phyloP scores from a whole-genome alignment of 2,329 filamentous ascomycete genomes.

The Pseudogymnoascus sp. region DNA sequence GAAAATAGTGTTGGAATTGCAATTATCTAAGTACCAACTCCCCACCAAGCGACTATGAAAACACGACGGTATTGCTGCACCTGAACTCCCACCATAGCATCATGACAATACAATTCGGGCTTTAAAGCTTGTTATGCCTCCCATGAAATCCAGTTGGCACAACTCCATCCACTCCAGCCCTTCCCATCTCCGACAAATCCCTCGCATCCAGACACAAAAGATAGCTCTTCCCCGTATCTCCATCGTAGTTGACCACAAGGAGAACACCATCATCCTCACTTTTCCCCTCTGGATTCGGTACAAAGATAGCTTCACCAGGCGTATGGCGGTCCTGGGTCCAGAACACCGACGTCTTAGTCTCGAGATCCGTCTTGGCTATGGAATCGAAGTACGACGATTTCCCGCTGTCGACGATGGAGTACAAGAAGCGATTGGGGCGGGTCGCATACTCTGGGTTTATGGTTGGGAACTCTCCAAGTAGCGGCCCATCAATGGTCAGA shows the following conservation, averaged over 20 bases:
- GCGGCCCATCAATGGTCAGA: constrained; percentile 43
- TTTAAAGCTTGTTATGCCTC: constrained; percentile 31
- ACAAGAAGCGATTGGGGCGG: constrained; percentile 50
- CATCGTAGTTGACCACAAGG: constrained; percentile 57
- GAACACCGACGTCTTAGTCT: constrained; percentile 41
- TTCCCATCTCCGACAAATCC: constrained; percentile 55
- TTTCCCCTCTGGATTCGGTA: constrained; percentile 41
- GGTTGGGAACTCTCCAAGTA: constrained; percentile 55
- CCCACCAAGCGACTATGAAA: not conserved
- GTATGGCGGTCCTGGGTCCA: constrained; percentile 56
- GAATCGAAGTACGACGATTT: constrained; percentile 54
- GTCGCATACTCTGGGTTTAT: constrained; percentile 53
- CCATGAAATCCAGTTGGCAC: constrained; percentile 62
- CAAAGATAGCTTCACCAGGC: constrained; percentile 63
- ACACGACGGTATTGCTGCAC: not conserved
- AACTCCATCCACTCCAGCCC: constrained; percentile 53
- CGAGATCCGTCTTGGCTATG: constrained; percentile 57
- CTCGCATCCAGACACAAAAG: constrained; percentile 56
- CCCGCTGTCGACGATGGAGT: constrained; percentile 48
- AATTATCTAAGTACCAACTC: not conserved
- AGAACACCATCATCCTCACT: constrained; percentile 58
- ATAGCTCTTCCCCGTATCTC: constrained; percentile 51
- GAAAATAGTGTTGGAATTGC: not conserved
- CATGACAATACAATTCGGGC: not conserved
- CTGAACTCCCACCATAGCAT: not conserved